These are phyloP conservation scores for Akanthomyces dipterigenus DNA, from an alignment of 2,329 filamentous ascomycete species.

Conservation along the genomic window DNA sequence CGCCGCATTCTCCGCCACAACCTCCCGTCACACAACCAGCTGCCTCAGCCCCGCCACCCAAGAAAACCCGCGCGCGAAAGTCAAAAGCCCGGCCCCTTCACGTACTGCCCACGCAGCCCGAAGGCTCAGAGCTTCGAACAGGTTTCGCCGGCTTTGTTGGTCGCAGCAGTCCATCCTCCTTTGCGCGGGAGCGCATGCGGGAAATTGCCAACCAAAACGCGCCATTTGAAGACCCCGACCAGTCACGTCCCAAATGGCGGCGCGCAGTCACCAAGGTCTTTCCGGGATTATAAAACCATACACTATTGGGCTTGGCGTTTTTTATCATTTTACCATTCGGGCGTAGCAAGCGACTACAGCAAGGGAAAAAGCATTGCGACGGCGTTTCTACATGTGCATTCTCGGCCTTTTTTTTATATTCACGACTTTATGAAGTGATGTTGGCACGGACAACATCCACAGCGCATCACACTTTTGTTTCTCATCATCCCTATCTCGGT, in stretches of 20 bases:
- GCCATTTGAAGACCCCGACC: constrained; percentile 37
- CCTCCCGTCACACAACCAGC: background rate
- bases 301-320: background rate
- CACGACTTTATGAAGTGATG: constrained; percentile 7
- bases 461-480: background rate
- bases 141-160: constrained; percentile 21
- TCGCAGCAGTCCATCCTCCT: constrained; percentile 36
- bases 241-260: constrained; percentile 33
- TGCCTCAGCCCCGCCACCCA: constrained; percentile 11
- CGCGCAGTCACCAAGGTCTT: constrained; percentile 37
- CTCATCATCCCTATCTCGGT: background rate
- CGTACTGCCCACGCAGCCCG: constrained; percentile 32
- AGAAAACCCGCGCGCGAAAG: constrained; percentile 12
- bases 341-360: background rate
- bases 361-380: constrained; percentile 7
- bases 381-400: background rate
- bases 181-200: constrained; percentile 37
- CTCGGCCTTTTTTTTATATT: background rate
- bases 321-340: background rate
- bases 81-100: constrained; percentile 19
- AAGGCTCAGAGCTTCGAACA: constrained; percentile 25
- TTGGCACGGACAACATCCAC: background rate
- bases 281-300: constrained; percentile 24
- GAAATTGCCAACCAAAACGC: constrained; percentile 36
- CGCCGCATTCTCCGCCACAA: background rate